phyloP scores from a whole-genome alignment of 169 alveolate species.

The Plasmodium berghei region DNA sequence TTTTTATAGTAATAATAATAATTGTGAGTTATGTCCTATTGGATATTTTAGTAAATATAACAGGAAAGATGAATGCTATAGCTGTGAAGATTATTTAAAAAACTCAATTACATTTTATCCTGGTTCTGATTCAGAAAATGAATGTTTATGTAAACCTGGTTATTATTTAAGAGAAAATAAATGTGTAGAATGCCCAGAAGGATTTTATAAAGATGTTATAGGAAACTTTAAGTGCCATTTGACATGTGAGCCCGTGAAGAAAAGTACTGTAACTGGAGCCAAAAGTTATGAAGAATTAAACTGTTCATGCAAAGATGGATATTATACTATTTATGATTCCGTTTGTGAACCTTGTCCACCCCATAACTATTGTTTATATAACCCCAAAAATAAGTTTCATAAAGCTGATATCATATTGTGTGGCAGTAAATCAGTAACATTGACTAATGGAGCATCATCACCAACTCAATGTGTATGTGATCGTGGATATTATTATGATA shows the following conservation, averaged over 20 bases:
- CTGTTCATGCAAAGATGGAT: slow-evolving; percentile 80
- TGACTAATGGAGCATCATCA: slow-evolving; percentile 81
- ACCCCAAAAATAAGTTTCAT: slow-evolving; percentile 77
- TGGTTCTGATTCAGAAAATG: slow-evolving; percentile 81
- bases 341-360: slow-evolving; percentile 77
- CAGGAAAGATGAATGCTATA: slow-evolving; percentile 20
- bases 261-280: slow-evolving; percentile 65
- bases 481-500: slow-evolving; percentile 83
- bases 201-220: slow-evolving; percentile 74
- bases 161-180: slow-evolving; percentile 31
- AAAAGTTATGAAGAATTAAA: slow-evolving; percentile 76
- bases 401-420: slow-evolving; percentile 84
- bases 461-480: slow-evolving; percentile 83
- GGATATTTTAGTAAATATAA: slow-evolving; percentile 80
- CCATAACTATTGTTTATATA: slow-evolving; percentile 77
- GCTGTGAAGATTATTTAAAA: slow-evolving; percentile 76
- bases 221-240: slow-evolving; percentile 67
- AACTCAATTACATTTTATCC: slow-evolving; percentile 76
- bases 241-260: slow-evolving; percentile 48
- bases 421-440: slow-evolving; percentile 80
- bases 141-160: slow-evolving; percentile 86
- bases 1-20: slow-evolving; percentile 54
- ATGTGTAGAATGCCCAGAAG: slow-evolving; percentile 70
- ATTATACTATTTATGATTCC: slow-evolving; percentile 45
- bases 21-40: slow-evolving; percentile 83